Conservation (phyloP, 2,329 filamentous ascomycete genomes). For the Fusarium sulawesiense region DNA sequence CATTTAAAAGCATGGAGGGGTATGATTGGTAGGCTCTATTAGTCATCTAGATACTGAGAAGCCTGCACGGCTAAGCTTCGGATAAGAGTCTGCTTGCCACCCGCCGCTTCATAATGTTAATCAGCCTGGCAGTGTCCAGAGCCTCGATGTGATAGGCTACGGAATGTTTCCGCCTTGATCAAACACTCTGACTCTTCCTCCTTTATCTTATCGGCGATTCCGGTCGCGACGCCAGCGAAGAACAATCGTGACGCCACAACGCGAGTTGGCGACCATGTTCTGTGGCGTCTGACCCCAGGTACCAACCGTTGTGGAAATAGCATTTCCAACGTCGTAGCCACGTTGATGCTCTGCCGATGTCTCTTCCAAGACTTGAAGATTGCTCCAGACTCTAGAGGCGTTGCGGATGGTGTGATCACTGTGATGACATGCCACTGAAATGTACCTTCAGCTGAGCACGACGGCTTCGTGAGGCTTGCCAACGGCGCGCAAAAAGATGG, state of each 20-base stretch:
- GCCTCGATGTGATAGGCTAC: neutral
- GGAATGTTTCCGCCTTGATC: neutral
- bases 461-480: neutral
- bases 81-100: neutral
- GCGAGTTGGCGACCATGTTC: too few species aligned
- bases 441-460: neutral
- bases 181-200: neutral
- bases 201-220: neutral
- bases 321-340: neutral
- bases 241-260: too few species aligned
- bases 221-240: neutral
- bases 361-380: too few species aligned
- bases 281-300: neutral
- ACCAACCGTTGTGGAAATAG: neutral
- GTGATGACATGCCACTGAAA: neutral
- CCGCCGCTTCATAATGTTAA: too few species aligned
- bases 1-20: neutral
- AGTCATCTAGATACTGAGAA: neutral
- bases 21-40: neutral
- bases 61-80: neutral
- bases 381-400: neutral
- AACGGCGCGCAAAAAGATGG: neutral
- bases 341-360: neutral
- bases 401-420: neutral
- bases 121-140: too few species aligned